Base-by-base conservation (phyloP, 2,329 filamentous ascomycete genomes). In the Pseudogymnoascus sp. region DNA sequence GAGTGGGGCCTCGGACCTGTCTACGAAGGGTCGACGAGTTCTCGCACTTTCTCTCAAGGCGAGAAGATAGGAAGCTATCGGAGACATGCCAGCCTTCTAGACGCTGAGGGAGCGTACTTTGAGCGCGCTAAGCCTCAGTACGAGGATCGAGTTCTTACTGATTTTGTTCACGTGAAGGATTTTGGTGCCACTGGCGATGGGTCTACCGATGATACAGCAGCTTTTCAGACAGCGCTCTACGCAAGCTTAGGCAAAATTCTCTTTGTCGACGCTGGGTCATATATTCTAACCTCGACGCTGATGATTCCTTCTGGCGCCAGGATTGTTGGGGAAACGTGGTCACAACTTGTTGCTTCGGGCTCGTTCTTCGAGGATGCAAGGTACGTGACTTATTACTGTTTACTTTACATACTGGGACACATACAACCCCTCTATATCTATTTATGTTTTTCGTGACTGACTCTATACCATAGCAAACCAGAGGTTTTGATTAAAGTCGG, bases 131-230 rank as follows among this genome's bases (percentile, higher is more conserved):
- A 82, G 69, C 79, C 79, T n/a, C 78, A 81, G 13, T 64, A 64
- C 18, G 41, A 60, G 34, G 15, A 23, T 38, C 23, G 0, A 6
- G n/a, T 10, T 48, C 63, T 28, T 33, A 59, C 9, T 21, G 89
- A n/a, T n/a, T n/a, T n/a, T n/a, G n/a, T n/a, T n/a, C n/a, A n/a
- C 64, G 86, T 90, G 48, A 83, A 80, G 73, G 85, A 89, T 67
- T 89, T 81, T 66, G 87, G 87, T 38, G 87, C 87, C 52, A 80
- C 75, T 63, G 82, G 82, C 64, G 82, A 86, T 66, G 85, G 84
- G 6, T 72, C 75, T 0, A 86, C 85, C 13, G 92, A 96, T 70
- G 90, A 95, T 69, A 95, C 90, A 0, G 60, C 73, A 0, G 89
- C 90, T 62, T 52, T 64, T 39, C 41, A 61, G 15, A 13, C 12